Evolutionary conservation across 495 filamentous ascomycete species (phyloP).

Genomic region (Trichocladium antarcticum): DNA sequence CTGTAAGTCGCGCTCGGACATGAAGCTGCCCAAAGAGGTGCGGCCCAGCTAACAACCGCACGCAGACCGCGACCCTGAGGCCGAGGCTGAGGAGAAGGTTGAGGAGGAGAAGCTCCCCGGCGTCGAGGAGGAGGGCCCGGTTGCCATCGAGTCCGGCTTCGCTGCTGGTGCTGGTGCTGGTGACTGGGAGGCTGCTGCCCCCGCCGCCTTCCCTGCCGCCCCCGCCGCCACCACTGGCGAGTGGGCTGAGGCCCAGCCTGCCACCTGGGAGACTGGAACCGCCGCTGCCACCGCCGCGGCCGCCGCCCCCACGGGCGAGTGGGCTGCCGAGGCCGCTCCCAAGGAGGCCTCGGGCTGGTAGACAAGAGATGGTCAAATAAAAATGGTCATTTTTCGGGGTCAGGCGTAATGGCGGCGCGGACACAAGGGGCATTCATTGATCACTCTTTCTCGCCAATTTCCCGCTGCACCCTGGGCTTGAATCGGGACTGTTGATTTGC

Average conservation of each 20-base stretch:
- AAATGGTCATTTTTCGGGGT: constrained; percentile 19
- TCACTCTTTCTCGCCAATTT: constrained; percentile 16
- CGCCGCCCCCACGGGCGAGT: constrained; percentile 47
- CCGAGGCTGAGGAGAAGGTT: constrained; percentile 88
- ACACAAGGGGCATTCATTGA: constrained; percentile 8
- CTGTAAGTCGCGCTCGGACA: constrained; percentile 40
- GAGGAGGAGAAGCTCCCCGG: constrained; percentile 59
- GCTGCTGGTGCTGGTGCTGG: constrained; percentile 35
- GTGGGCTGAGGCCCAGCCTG: constrained; percentile 43
- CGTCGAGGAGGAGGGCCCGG: constrained; percentile 74
- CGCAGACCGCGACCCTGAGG: constrained; percentile 88
- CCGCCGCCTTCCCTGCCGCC: constrained; percentile 52
- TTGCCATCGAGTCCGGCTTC: constrained; percentile 66
- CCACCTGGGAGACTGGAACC: constrained; percentile 57
- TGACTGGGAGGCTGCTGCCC: constrained; percentile 67
- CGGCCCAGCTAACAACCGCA: constrained; percentile 16
- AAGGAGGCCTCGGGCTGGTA: constrained; percentile 55
- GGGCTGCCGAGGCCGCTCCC: constrained; percentile 51
- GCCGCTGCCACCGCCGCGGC: constrained; percentile 33
- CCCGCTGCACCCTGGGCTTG: constrained; percentile 4
- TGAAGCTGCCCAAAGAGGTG: neutral
- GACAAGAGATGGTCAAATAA: constrained; percentile 13
- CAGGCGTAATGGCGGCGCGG: constrained; percentile 23
- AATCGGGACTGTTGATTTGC: constrained; percentile 6
- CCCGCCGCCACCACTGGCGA: constrained; percentile 45